Base-by-base conservation (phyloP, 495 filamentous ascomycete genomes). In the Hypoxylon perforatum region DNA sequence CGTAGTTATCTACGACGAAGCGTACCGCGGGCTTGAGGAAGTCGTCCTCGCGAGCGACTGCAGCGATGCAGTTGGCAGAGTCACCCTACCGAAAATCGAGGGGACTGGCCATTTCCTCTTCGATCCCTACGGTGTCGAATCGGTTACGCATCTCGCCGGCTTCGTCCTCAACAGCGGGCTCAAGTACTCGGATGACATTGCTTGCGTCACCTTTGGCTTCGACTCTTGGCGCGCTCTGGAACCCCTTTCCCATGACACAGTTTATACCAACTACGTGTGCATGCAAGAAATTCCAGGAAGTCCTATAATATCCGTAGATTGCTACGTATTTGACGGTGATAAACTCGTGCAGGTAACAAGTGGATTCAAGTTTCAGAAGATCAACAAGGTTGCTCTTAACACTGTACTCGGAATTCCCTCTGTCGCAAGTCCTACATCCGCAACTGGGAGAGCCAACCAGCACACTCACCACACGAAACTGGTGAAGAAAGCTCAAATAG, bases 121-220 rank as follows among this genome's bases (percentile, higher is more conserved):
- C 56, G 84, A 82, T 58, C 88, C 88, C 3, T 86, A 85, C 67
- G 90, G 84, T 82, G 88, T 89, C 41, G 88, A 91, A 66, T 86
- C 82, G 46, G 60, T 82, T 47, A 74, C 74, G 7, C 82, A 86
- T 53, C 69, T 87, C 7, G 82, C 87, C 15, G 90, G 90, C 2
- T 92, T 92, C 70, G 82, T 86, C 23, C 83, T 91, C 75, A 91
- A 91, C 66, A 87, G 83, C 10, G 87, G 83, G 56, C 87, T 88
- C 68, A 79, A 74, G 8, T 82, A 82, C 1, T 83, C 88, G 38
- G 81, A 80, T 0, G 83, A 87, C 25, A 75, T 82, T 19, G 85
- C 89, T 4, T 91, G 84, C 62, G 84, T 91, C 38, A 87, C 84
- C 52, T 88, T 91, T 61, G 86, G 88, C 6, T 87, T 87, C 84